Evolutionary conservation across 2,329 filamentous ascomycete genomes (phyloP).

Genomic region (Botryosphaeria dothidea): DNA sequence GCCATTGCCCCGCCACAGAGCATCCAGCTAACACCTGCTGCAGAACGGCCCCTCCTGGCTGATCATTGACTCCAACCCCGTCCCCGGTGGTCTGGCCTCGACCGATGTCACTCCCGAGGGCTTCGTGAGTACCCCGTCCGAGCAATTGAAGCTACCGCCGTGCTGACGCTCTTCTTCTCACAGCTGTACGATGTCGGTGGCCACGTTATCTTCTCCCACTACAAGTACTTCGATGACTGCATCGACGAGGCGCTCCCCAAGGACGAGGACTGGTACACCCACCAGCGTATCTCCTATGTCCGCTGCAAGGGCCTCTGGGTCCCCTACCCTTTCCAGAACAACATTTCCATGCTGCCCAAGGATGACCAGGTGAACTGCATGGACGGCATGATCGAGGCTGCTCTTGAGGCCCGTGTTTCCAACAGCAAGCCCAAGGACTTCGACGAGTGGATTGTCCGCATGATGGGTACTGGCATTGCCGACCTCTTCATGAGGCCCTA

Average conservation of each 20-base stretch:
- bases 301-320: conserved; percentile 97
- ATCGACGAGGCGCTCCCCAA: conserved; percentile 95
- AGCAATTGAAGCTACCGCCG: conserved; percentile 18
- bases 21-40: conserved; percentile 27
- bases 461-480: conserved; percentile 84
- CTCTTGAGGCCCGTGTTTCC: conserved; percentile 80
- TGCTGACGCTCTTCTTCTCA: conserved; percentile 25
- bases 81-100: conserved; percentile 90
- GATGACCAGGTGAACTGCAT: conserved; percentile 95
- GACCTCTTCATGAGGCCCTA: conserved; percentile 99
- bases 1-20: conserved; percentile 5
- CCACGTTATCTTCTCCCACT: conserved; percentile 99
- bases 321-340: conserved; percentile 99
- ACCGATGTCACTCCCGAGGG: conserved; percentile 95
- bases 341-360: conserved; percentile 97
- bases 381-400: conserved; percentile 93
- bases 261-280: conserved; percentile 92
- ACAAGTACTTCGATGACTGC: conserved; percentile 99
- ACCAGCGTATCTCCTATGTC: conserved; percentile 98
- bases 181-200: conserved; percentile 96
- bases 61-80: conserved; percentile 90
- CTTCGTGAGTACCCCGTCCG: conserved; percentile 69
- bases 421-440: conserved; percentile 95
- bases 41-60: conserved; percentile 93
- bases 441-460: conserved; percentile 96